Percentiles rank a stretch among this genome's conserved stretches.
phyloP scores from a whole-genome alignment of 2,329 filamentous ascomycete genomes.

The Fusarium transvaalense region DNA sequence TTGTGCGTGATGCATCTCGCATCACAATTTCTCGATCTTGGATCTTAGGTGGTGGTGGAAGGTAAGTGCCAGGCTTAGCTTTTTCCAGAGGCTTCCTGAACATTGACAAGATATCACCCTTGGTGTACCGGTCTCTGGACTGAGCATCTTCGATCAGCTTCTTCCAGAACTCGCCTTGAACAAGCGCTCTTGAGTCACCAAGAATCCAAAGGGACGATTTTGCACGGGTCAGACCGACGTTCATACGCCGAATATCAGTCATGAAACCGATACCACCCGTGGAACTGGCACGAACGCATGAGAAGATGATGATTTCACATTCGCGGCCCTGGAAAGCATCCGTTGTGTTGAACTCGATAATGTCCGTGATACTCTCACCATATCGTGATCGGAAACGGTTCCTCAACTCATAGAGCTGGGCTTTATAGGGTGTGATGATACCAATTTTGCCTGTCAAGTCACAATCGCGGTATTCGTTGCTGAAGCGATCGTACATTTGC shows the following conservation, averaged over 20 bases:
- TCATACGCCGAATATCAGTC: constrained; percentile 98
- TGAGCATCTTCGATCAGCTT: constrained; percentile 87
- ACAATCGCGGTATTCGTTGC: constrained; percentile 74
- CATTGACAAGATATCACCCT: constrained; percentile 68
- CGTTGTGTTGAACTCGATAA: constrained; percentile 97
- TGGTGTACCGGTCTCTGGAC: constrained; percentile 79
- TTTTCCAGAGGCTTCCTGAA: constrained; percentile 60
- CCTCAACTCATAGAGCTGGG: constrained; percentile 85
- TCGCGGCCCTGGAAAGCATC: constrained; percentile 98
- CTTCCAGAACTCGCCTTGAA: constrained; percentile 91
- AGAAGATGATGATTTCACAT: constrained; percentile 98
- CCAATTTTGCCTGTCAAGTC: constrained; percentile 88
- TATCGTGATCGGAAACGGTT: constrained; percentile 78
- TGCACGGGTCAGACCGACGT: constrained; percentile 95
- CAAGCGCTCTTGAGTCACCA: constrained; percentile 87
- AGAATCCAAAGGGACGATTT: constrained; percentile 98
- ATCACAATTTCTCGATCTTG: constrained; percentile 37
- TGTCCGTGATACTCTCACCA: constrained; percentile 79
- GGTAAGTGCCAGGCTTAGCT: constrained; percentile 48
- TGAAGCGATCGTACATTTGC: constrained; percentile 84
- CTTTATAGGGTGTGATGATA: constrained; percentile 98
- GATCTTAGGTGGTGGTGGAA: constrained; percentile 17
- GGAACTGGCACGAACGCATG: constrained; percentile 93
- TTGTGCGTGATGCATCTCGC: constrained; percentile 34
- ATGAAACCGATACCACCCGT: constrained; percentile 98